Percentiles rank a stretch among this genome's conserved stretches.
Conservation (phyloP, 2,329 filamentous ascomycete species). For the Hyphodiscus sp. region DNA sequence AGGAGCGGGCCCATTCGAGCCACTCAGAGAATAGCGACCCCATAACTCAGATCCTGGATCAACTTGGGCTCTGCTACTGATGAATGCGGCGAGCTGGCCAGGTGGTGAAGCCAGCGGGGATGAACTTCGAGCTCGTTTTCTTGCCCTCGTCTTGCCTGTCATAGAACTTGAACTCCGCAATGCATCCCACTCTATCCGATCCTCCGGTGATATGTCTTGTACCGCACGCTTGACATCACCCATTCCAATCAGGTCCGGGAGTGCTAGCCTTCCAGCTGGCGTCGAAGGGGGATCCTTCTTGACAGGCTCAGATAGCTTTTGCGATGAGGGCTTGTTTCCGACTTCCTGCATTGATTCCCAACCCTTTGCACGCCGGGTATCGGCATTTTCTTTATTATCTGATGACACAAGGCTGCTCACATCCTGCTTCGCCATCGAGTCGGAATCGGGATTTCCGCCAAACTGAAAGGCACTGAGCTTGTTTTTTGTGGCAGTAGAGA, state of each 20-base stretch:
- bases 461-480: constrained; percentile 55
- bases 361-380: background rate
- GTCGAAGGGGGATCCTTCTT: constrained; percentile 35
- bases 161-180: constrained; percentile 37
- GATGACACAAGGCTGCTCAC: constrained; percentile 16
- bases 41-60: constrained; percentile 71
- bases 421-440: constrained; percentile 19
- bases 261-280: constrained; percentile 46
- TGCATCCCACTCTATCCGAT: constrained; percentile 53
- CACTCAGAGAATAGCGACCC: constrained; percentile 62
- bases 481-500: constrained; percentile 51
- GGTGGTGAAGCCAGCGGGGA: constrained; percentile 66
- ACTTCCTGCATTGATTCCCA: background rate
- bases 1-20: constrained; percentile 25
- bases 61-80: constrained; percentile 40
- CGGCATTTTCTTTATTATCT: constrained; percentile 25
- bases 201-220: constrained; percentile 50
- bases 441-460: constrained; percentile 25
- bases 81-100: constrained; percentile 32
- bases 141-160: constrained; percentile 32
- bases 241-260: constrained; percentile 50
- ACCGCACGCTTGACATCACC: constrained; percentile 36
- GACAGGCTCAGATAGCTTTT: constrained; percentile 13
- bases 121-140: constrained; percentile 49
- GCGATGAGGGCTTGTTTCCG: constrained; percentile 12